phyloP scores from a whole-genome alignment of 1,139 yeast species.

The Debaryomyces singareniensis region DNA sequence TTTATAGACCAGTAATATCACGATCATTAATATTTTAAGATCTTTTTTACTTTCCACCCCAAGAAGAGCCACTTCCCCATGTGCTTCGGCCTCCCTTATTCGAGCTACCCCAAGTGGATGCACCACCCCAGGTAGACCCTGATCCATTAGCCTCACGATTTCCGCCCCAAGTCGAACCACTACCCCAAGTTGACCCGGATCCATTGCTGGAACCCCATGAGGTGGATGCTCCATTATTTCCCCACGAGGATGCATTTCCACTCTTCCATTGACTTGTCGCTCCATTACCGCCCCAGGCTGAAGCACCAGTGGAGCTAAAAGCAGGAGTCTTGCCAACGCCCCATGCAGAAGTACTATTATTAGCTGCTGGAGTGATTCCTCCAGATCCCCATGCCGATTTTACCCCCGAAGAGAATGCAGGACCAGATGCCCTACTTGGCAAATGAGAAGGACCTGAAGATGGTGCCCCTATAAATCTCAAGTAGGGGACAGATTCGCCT shows the following conservation, averaged over 20 bases:
- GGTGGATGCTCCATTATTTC: conserved; percentile 20
- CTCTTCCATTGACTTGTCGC: conserved; percentile 11
- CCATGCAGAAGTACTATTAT: conserved; percentile 20
- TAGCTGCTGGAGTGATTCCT: conserved; percentile 28
- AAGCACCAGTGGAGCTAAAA: conserved; percentile 29
- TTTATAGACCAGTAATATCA: too few species aligned
- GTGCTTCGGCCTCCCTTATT: conserved; percentile 12
- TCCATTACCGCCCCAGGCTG: conserved; percentile 40
- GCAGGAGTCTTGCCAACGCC: conserved; percentile 12
- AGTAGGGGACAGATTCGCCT: conserved; percentile 70
- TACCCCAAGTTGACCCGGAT: conserved; percentile 7
- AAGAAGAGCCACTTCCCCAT: conserved; percentile 15
- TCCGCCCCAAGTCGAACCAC: conserved; percentile 26
- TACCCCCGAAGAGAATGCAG: conserved; percentile 39
- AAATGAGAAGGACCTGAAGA: conserved; percentile 6
- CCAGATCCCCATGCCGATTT: conserved; percentile 35
- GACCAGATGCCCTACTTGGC: conserved; percentile 24
- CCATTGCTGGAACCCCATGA: conserved; percentile 19
- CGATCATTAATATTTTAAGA: conserved; percentile 1
- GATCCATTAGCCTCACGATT: conserved; percentile 14
- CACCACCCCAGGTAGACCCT: conserved; percentile 33
- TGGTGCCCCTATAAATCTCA: conserved; percentile 63
- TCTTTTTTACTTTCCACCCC: conserved; percentile 8
- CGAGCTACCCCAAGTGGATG: conserved; percentile 27
- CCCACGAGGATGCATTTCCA: conserved; percentile 46